Percentiles rank a stretch among this genome's conserved stretches.
These are phyloP conservation scores for Fermentozyma sake DNA, from an alignment of 1,139 yeast genomes.

Conservation along the genomic window DNA sequence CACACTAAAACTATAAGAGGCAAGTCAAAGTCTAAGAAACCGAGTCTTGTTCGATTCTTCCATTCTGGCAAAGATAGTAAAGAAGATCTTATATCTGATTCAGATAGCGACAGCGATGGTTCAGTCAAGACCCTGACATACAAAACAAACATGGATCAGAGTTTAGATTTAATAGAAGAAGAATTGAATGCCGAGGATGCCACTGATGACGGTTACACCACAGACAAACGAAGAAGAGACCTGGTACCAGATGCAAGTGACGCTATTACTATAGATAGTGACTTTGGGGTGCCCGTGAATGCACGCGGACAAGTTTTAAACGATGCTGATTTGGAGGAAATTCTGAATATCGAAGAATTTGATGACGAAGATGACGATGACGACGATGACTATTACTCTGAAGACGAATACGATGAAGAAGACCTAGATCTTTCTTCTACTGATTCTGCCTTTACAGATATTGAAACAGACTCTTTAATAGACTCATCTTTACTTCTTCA, in stretches of 20 bases:
- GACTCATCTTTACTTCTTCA: constrained; percentile 30
- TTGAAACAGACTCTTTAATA: constrained; percentile 37
- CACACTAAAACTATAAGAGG: constrained; percentile 14
- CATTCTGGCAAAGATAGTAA: constrained; percentile 9
- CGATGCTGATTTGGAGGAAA: constrained; percentile 1
- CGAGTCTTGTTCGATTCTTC: constrained; percentile 19
- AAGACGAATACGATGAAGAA: constrained; percentile 10
- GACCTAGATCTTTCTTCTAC: constrained; percentile 26
- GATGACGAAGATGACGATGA: constrained; percentile 8
- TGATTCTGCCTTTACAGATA: constrained; percentile 45
- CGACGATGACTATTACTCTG: constrained; percentile 9
- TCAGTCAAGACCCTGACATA: constrained; percentile 11
- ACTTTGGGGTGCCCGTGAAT: constrained; percentile 28
- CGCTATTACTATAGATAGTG: constrained; percentile 28
- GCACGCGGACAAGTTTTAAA: constrained; percentile 14
- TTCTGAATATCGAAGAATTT: neutral
- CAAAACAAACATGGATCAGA: constrained; percentile 8
- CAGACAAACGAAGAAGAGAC: constrained; percentile 10
- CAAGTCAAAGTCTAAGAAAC: constrained; percentile 5
- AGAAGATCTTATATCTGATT: constrained; percentile 2
- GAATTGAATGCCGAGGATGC: constrained; percentile 9
- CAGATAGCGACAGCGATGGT: constrained; percentile 19
- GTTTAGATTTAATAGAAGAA: constrained; percentile 18
- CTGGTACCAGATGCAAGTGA: constrained; percentile 12
- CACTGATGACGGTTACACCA: constrained; percentile 12